Conservation (phyloP, 2,329 filamentous ascomycete genomes). For the Pseudocercospora cruenta region DNA sequence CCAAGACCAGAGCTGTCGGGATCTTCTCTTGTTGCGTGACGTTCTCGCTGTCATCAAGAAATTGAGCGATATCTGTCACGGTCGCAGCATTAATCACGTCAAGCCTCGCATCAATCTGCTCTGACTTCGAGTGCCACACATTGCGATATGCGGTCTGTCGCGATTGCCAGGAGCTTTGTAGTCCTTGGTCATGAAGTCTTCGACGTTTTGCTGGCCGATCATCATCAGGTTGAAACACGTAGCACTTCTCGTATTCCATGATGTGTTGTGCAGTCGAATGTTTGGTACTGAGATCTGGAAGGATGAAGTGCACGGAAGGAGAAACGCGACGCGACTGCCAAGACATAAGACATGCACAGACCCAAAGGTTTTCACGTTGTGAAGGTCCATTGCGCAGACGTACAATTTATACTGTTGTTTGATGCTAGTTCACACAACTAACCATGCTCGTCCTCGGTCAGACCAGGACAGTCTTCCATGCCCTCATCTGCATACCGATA, state of each 20-base stretch:
- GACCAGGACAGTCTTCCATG: constrained; percentile 79
- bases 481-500: constrained; percentile 70
- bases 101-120: constrained; percentile 60
- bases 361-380: background rate
- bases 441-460: constrained; percentile 81
- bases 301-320: background rate
- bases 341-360: background rate
- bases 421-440: constrained; percentile 40
- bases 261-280: background rate
- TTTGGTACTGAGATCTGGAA: background rate
- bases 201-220: constrained; percentile 47
- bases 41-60: constrained; percentile 41
- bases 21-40: constrained; percentile 13
- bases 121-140: constrained; percentile 67
- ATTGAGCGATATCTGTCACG: constrained; percentile 43
- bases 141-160: constrained; percentile 64
- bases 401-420: background rate
- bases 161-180: constrained; percentile 46
- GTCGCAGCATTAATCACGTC: constrained; percentile 45
- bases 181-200: constrained; percentile 37
- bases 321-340: background rate
- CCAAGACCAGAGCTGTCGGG: constrained; percentile 61
- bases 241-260: constrained; percentile 56
- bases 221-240: constrained; percentile 47
- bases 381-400: background rate